Percentiles rank a stretch among this genome's conserved stretches.
Evolutionary conservation across 352 stramenopile genomes (phyloP).

Genomic region (Phytophthora tubulina): DNA sequence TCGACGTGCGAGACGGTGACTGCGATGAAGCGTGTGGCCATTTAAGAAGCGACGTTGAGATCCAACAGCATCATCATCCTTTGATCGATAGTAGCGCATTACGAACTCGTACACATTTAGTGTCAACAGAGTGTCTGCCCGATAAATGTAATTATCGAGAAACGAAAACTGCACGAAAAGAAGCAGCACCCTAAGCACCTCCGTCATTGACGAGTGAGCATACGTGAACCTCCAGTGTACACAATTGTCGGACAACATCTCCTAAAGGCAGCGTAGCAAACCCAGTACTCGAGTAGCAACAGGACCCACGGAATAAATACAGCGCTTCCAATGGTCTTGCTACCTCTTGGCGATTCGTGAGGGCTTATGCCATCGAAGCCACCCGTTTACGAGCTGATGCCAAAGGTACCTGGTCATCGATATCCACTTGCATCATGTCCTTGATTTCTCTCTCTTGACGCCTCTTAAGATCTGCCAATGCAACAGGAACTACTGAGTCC

Average conservation of each 20-base stretch:
- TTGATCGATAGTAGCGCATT: no score
- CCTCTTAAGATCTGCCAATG: neutral
- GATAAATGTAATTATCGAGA: neutral
- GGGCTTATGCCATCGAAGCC: neutral
- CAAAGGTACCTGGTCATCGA: neutral
- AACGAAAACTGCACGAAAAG: neutral
- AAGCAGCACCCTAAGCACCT: neutral
- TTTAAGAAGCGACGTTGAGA: no score
- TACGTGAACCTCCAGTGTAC: neutral
- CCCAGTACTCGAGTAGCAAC: conserved; percentile 2
- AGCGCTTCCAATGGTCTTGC: neutral
- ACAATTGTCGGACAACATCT: conserved; percentile 5
- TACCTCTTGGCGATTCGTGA: conserved; percentile 11
- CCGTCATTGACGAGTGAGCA: neutral
- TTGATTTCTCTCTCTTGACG: neutral
- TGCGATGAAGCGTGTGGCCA: no score
- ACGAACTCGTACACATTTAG: no score
- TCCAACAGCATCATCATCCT: no score
- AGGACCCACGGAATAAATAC: neutral
- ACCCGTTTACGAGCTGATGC: neutral
- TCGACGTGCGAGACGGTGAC: no score
- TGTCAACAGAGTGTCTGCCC: no score
- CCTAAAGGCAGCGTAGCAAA: neutral
- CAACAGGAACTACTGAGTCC: conserved; percentile 6
- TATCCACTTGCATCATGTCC: neutral